These are phyloP conservation scores for Yarrowia sp. DNA, from an alignment of 805 yeast genomes.

Conservation along the genomic window DNA sequence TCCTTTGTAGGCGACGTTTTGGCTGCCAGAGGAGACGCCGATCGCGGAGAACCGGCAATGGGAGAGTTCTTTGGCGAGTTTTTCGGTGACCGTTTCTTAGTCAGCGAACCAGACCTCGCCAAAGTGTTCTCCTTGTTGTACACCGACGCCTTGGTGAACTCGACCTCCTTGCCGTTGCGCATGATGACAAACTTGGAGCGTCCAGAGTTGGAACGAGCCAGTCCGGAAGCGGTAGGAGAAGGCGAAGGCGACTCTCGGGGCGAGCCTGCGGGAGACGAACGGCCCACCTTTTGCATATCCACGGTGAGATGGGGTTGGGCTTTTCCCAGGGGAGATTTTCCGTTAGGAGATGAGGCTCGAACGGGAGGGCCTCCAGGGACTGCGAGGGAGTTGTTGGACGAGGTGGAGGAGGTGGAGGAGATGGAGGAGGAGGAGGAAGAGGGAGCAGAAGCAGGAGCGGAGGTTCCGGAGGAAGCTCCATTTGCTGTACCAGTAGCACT, in stretches of 20 bases:
- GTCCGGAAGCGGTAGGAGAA: not conserved
- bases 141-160: slow-evolving; percentile 14
- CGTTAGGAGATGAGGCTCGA: not conserved
- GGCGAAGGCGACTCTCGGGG: slow-evolving; percentile 3
- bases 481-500: not conserved
- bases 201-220: not conserved
- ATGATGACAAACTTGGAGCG: slow-evolving; percentile 4
- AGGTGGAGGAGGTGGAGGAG: not conserved
- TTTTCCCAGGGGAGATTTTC: not conserved
- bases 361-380: not conserved
- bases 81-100: not conserved
- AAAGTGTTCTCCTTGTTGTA: slow-evolving; percentile 13
- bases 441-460: not conserved
- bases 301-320: not conserved
- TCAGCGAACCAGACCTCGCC: not conserved
- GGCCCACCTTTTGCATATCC: slow-evolving; percentile 1
- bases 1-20: not conserved
- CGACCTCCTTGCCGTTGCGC: slow-evolving; percentile 19
- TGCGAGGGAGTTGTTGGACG: not conserved
- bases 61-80: not conserved
- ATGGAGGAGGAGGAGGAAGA: not conserved
- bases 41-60: not conserved
- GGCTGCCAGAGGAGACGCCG: not conserved
- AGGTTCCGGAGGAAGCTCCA: not conserved
- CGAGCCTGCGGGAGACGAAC: not conserved